Conservation (phyloP, 306 rosid genomes). For the Crotalaria pallida region DNA sequence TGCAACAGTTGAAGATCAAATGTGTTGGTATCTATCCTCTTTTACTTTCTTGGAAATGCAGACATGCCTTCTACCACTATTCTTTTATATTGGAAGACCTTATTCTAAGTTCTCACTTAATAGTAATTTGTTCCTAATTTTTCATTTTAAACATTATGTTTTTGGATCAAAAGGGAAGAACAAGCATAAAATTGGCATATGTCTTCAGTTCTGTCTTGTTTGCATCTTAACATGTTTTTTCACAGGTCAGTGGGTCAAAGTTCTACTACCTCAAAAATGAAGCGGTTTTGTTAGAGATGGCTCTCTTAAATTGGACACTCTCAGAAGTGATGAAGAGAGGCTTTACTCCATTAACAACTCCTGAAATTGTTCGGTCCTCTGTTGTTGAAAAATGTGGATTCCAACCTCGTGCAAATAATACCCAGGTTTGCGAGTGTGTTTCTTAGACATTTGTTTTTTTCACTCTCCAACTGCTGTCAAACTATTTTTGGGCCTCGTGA, state of each 20-base stretch:
- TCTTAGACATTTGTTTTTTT: background rate
- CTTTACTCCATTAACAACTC: conserved; percentile 80
- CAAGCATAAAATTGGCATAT: background rate
- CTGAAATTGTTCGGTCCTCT: conserved; percentile 91
- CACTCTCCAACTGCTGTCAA: background rate
- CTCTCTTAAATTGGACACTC: conserved; percentile 86
- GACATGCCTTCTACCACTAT: background rate
- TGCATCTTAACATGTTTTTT: conserved; percentile 16
- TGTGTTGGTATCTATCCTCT: background rate
- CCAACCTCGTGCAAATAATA: conserved; percentile 88
- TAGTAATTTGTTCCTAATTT: background rate
- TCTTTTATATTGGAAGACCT: background rate
- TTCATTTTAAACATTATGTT: background rate
- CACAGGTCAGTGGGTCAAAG: conserved; percentile 94
- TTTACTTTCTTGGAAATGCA: background rate
- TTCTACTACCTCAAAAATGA: conserved; percentile 92
- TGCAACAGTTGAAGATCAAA: conserved; percentile 10
- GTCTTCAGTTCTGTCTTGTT: conserved; percentile 4
- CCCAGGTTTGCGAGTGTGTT: conserved; percentile 58
- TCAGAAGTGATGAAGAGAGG: conserved; percentile 83
- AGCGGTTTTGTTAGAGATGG: conserved; percentile 88
- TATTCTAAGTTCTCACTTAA: background rate
- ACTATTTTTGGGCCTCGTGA: conserved; percentile 1
- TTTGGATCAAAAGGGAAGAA: conserved; percentile 8
- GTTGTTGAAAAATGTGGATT: conserved; percentile 96